phyloP scores from a whole-genome alignment of 805 yeast genomes.

The Kuraishia ogatae region DNA sequence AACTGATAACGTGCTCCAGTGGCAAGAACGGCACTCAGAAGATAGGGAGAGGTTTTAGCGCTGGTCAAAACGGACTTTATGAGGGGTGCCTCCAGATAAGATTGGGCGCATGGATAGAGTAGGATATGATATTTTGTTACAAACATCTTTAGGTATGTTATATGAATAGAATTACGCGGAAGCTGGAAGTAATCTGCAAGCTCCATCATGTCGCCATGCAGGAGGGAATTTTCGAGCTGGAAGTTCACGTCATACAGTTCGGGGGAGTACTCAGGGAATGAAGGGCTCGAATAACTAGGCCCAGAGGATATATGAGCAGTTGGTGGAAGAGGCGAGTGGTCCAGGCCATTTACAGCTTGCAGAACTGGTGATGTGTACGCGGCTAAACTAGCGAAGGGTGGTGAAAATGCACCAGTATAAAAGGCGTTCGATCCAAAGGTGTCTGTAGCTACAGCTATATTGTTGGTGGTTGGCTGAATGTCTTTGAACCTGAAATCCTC shows the following conservation, averaged over 20 bases:
- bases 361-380: not conserved
- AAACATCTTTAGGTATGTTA: constrained; percentile 18
- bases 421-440: not conserved
- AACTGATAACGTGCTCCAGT: constrained; percentile 48
- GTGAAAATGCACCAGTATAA: not conserved
- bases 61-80: constrained; percentile 15
- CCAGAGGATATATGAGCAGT: not conserved
- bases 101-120: constrained; percentile 18
- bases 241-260: constrained; percentile 13
- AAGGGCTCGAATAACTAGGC: not conserved
- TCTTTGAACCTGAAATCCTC: not conserved
- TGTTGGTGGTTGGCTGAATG: not conserved
- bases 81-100: constrained; percentile 18
- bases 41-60: constrained; percentile 38
- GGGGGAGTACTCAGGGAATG: not conserved
- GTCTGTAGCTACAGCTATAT: not conserved
- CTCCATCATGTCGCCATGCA: constrained; percentile 8
- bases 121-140: constrained; percentile 20
- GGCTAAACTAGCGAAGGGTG: not conserved
- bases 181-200: constrained; percentile 14
- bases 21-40: constrained; percentile 60
- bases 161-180: constrained; percentile 6
- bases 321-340: not conserved
- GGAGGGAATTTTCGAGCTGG: constrained; percentile 12
- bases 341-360: constrained; percentile 3